Conservation (phyloP, 768 basidiomycete genomes). For the Lactarius evosmus region DNA sequence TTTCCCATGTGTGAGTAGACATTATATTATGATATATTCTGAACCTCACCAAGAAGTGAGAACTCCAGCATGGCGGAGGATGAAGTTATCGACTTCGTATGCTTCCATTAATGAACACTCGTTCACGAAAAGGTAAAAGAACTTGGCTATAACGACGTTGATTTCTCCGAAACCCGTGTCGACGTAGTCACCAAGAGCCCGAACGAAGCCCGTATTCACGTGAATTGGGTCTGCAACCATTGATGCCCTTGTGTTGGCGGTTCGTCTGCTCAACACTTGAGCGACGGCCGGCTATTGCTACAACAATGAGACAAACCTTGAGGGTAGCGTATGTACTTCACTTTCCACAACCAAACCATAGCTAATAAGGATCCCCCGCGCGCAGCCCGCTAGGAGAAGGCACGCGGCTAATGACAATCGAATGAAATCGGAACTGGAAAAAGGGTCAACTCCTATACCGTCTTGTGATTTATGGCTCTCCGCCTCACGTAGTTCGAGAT, state of each 20-base stretch:
- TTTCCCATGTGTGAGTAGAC: slow-evolving; percentile 31
- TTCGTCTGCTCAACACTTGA: slow-evolving; percentile 42
- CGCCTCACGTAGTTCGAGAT: slow-evolving; percentile 20
- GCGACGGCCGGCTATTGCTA: background rate
- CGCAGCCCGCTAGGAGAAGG: slow-evolving; percentile 65
- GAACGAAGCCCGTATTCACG: slow-evolving; percentile 54
- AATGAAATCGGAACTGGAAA: slow-evolving; percentile 47
- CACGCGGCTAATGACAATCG: slow-evolving; percentile 59
- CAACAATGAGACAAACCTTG: slow-evolving; percentile 44
- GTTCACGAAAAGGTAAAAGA: slow-evolving; percentile 56
- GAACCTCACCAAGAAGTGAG: slow-evolving; percentile 57
- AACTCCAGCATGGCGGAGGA: slow-evolving; percentile 56
- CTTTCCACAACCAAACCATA: slow-evolving; percentile 46
- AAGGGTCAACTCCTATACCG: slow-evolving; percentile 3
- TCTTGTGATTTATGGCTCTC: background rate
- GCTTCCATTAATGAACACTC: slow-evolving; percentile 59
- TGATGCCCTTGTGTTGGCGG: slow-evolving; percentile 41
- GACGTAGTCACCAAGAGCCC: slow-evolving; percentile 51
- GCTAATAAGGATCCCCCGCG: slow-evolving; percentile 45
- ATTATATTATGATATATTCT: background rate
- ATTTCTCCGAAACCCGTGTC: slow-evolving; percentile 48
- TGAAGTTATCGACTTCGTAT: slow-evolving; percentile 71
- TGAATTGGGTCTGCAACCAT: slow-evolving; percentile 56
- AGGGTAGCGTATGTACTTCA: slow-evolving; percentile 51
- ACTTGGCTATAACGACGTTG: slow-evolving; percentile 54